These are phyloP conservation scores for Knufia petricola DNA, from an alignment of 2,329 filamentous ascomycete species.

Conservation along the genomic window DNA sequence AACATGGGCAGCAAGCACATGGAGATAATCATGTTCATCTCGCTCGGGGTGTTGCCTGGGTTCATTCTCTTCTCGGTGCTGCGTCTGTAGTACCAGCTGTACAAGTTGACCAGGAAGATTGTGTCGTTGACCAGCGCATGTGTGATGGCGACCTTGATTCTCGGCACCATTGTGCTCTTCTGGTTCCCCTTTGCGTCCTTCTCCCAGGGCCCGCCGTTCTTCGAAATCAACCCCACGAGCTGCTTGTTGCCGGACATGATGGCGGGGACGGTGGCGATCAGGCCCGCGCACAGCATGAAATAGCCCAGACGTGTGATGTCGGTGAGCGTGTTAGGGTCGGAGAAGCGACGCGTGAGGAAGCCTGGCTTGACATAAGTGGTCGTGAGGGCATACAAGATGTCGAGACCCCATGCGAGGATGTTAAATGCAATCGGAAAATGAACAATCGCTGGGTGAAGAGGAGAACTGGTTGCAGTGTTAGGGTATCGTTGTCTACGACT, in stretches of 20 bases:
- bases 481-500: not conserved
- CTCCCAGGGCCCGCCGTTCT: slow-evolving; percentile 24
- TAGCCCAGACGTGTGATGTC: slow-evolving; percentile 22
- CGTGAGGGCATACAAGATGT: slow-evolving; percentile 22
- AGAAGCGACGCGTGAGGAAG: slow-evolving; percentile 22
- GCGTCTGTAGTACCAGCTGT: slow-evolving; percentile 21
- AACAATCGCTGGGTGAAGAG: slow-evolving; percentile 20
- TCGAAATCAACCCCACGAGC: slow-evolving; percentile 22
- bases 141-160: slow-evolving; percentile 22
- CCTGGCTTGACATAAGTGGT: slow-evolving; percentile 17
- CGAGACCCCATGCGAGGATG: slow-evolving; percentile 22
- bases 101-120: slow-evolving; percentile 20
- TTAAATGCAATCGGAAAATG: slow-evolving; percentile 24
- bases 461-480: slow-evolving; percentile 11
- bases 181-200: slow-evolving; percentile 20
- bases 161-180: slow-evolving; percentile 22
- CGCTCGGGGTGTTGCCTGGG: slow-evolving; percentile 16
- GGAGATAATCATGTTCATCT: slow-evolving; percentile 20
- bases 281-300: slow-evolving; percentile 21
- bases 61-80: slow-evolving; percentile 18
- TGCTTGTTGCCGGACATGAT: slow-evolving; percentile 24
- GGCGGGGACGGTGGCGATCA: slow-evolving; percentile 21
- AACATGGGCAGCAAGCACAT: slow-evolving; percentile 16
- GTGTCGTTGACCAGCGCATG: slow-evolving; percentile 22
- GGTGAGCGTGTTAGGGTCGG: slow-evolving; percentile 16